A percentile compares a stretch with the other conserved stretches of the same genome.
Evolutionary conservation across 352 stramenopile species (phyloP).

Genomic region (Elongisporangium prolatum): DNA sequence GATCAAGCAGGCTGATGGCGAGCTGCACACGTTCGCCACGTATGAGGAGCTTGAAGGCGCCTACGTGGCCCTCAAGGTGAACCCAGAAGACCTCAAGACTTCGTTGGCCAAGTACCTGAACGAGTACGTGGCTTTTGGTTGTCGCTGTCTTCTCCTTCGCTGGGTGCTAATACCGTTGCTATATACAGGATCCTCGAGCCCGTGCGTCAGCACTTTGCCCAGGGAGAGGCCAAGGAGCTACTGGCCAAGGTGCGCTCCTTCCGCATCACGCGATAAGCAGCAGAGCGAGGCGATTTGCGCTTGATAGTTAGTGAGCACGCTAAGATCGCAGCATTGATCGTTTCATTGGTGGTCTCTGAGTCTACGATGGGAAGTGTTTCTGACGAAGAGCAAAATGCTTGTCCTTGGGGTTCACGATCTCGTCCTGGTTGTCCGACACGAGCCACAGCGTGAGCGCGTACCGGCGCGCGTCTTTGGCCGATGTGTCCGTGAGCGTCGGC

Average conservation of each 20-base stretch:
- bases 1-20: slow-evolving; percentile 42
- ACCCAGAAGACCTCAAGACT: slow-evolving; percentile 93
- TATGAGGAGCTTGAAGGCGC: slow-evolving; percentile 90
- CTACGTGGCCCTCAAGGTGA: slow-evolving; percentile 88
- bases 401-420: slow-evolving; percentile 41
- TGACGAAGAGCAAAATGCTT: slow-evolving; percentile 29
- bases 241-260: slow-evolving; percentile 96
- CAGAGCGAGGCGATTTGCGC: not conserved
- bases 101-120: slow-evolving; percentile 91
- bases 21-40: slow-evolving; percentile 78
- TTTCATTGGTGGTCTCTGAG: not conserved
- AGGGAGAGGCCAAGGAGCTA: slow-evolving; percentile 93
- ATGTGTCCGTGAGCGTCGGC: slow-evolving; percentile 41
- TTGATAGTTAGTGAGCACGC: not conserved
- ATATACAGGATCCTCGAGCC: slow-evolving; percentile 89
- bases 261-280: slow-evolving; percentile 90
- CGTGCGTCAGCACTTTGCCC: slow-evolving; percentile 95
- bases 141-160: not conserved
- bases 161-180: slow-evolving; percentile 11
- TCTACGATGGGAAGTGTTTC: slow-evolving; percentile 26
- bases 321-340: not conserved
- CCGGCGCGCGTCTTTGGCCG: slow-evolving; percentile 23
- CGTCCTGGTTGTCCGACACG: slow-evolving; percentile 33
- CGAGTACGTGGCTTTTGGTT: slow-evolving; percentile 44
- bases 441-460: slow-evolving; percentile 90